Evolutionary conservation across 257 asterid genomes (phyloP), one percentile per base, ranked within the genome.

Genomic region (Salvia hispanica): DNA sequence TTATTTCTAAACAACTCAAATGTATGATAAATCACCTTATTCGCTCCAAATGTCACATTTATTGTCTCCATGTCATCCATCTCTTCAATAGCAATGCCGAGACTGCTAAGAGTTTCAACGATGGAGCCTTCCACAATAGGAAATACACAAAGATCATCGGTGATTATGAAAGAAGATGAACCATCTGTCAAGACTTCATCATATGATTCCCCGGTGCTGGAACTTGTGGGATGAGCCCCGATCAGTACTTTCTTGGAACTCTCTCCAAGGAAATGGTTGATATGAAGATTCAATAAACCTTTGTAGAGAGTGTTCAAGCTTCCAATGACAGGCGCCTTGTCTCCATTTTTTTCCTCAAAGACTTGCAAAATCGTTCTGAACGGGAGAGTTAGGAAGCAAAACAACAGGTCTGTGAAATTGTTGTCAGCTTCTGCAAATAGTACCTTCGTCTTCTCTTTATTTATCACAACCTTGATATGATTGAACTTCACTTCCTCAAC

Each of bases 301-400:
- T 65, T 52, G 4, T 33, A 70, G 59, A 73, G 37, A 21, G 76
- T 51, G 64, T 39, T 62, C 37, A 74, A 15, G 64, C 77, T 78
- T 45, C 80, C 80, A 1, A 48, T 14, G 6, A 48, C 9, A 48
- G 54, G 54, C 0, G 10, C 25, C 28, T n/a, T 7, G 0, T 14
- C 54, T 48, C 67, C 64, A 9, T 21, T 56, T 2, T 68, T 76
- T 46, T 73, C 57, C 51, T 63, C 3, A 2, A 77, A n/a, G 7
- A 62, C 39, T 28, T 5, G 15, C 21, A 62, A 40, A 2, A 77
- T 51, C 2, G 21, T 65, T 51, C 79, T 76, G 55, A 77, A 21
- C 0, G 81, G 81, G 52, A 77, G 36, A 7, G 74, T 43, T 51
- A 77, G 42, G 5, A 77, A 63, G 43, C 73, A 72, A 11, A 77